Evolutionary conservation across 495 filamentous ascomycete genomes (phyloP), one percentile per base, ranked within the genome.

Genomic region (Darksidea phi): DNA sequence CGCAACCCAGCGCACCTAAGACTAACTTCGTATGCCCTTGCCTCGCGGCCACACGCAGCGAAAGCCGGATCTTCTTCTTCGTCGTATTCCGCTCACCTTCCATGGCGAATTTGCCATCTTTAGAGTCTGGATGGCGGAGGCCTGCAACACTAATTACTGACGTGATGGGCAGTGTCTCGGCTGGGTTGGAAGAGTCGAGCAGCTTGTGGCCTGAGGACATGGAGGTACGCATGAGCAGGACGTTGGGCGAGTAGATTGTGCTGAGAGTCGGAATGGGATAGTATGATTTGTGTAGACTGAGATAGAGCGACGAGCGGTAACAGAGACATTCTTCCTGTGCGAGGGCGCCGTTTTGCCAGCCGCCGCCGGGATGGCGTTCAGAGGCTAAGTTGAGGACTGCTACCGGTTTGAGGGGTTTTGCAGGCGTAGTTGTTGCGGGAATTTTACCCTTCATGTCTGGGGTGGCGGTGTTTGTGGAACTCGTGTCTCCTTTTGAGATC

Each of bases 311-410:
- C 59, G 80, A 84, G 38, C 84, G 81, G 67, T 80, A 85, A 70
- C 81, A 88, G n/a, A 88, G 70, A 1, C 79, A 77, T 71, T 87
- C 85, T 68, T 88, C 86, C 67, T 88, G 86, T 1, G 85, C 84
- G 28, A 74, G 67, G 5, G 80, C 59, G 13, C 83, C 84, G 6
- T 73, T 63, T 1, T 77, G 61, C 79, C 79, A 88, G n/a, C 80
- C 81, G 12, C 86, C 84, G 15, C 83, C 85, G 12, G 76, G 68
- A 0, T 50, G 68, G 1, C 75, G 52, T 0, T 80, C 79, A 11
- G 80, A 85, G 8, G 84, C 86, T 64, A 86, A 76, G 67, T 87
- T 88, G 26, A 88, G 74, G 15, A 87, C 75, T 28, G 78, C 82
- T 5, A 86, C 76, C 1, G 73, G 73, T 15, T 72, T 72, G 0